These are phyloP conservation scores for Trichomonascaceae sp. DNA, from an alignment of 1,139 yeast species.

Conservation along the genomic window DNA sequence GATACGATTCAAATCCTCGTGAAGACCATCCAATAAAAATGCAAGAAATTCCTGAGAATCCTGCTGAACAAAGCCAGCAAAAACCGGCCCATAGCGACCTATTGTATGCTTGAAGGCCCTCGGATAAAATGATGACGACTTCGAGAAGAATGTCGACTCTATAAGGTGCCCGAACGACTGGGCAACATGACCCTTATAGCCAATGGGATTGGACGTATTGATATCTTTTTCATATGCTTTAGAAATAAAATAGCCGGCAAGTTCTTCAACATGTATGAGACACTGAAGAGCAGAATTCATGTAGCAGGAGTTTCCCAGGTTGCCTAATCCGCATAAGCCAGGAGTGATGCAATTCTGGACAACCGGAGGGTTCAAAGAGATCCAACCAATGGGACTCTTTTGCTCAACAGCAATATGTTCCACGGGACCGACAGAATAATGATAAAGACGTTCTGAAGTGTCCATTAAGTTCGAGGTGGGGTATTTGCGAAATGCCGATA, in stretches of 20 bases:
- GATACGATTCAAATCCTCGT: slow-evolving; percentile 86
- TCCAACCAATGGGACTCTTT: slow-evolving; percentile 12
- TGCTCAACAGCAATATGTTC: slow-evolving; percentile 12
- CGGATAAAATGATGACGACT: slow-evolving; percentile 42
- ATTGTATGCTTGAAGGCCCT: slow-evolving; percentile 71
- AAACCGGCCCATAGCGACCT: slow-evolving; percentile 75
- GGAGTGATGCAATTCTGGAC: slow-evolving; percentile 5
- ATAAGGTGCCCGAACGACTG: slow-evolving; percentile 62
- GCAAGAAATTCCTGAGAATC: slow-evolving; percentile 95
- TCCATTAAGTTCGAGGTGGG: slow-evolving; percentile 5
- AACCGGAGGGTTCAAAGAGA: slow-evolving; percentile 7
- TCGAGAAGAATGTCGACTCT: slow-evolving; percentile 45
- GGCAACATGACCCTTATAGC: slow-evolving; percentile 79
- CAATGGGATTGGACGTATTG: slow-evolving; percentile 74
- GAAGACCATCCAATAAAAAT: slow-evolving; percentile 83
- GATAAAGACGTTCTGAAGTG: slow-evolving; percentile 6
- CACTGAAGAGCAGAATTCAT: slow-evolving; percentile 97
- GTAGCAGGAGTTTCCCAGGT: slow-evolving; percentile 90
- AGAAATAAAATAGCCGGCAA: slow-evolving; percentile 59
- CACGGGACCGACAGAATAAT: not conserved
- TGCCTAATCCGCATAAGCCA: slow-evolving; percentile 63
- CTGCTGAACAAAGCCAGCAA: slow-evolving; percentile 86
- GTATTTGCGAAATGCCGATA: slow-evolving; percentile 6
- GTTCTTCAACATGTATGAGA: slow-evolving; percentile 77
- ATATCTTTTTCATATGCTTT: slow-evolving; percentile 56